Base-by-base conservation (phyloP, 257 asterid genomes). In the Thymus quinquecostatus region DNA sequence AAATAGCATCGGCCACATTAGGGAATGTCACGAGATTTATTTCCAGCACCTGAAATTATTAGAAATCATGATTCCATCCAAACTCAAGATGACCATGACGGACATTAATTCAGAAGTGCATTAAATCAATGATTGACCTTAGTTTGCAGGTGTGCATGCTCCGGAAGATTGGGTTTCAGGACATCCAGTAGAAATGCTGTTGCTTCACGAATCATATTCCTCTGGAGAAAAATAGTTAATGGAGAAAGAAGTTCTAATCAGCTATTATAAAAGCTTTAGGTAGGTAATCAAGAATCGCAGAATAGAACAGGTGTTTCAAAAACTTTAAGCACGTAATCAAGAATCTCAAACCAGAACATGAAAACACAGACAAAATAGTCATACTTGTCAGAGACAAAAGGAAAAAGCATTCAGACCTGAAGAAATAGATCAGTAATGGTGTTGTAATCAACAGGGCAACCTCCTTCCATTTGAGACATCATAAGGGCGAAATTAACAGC, bases 391-490 rank as follows among this genome's bases (percentile, higher is more conserved):
- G 48, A 28, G 59, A 60, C 43, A 45, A 38, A 61, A 33, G 32
- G 32, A 21, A 68, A 33, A 34, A 60, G 51, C 33, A 71, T 57
- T 28, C 75, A 75, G 40, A 92, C 99, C 98, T 95, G 99, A 71
- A 95, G 98, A 80, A 95, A 95, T 70, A 95, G 96, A 86, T 95
- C 99, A 0, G 98, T 92, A 68, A 95, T 95, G 68, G 99, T 95
- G 78, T 95, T 95, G 89, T 88, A 95, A 80, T 95, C 99, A 78
- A 95, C 86, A 5, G 99, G 99, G 66, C 99, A 95, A 14, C 99
- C 98, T 72, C 99, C 98, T 81, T 95, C 99, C 99, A 95, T 95
- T 88, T 95, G 99, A 66, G 99, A 95, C 99, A 95, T 92, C 99
- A 95, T 95, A 65, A 92, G 96, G 55, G 99, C 92, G 86, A 95